Evolutionary conservation across 106 monocot genomes (phyloP), one percentile per base, ranked within the genome.

Genomic region (Apostasia shenzhenica): DNA sequence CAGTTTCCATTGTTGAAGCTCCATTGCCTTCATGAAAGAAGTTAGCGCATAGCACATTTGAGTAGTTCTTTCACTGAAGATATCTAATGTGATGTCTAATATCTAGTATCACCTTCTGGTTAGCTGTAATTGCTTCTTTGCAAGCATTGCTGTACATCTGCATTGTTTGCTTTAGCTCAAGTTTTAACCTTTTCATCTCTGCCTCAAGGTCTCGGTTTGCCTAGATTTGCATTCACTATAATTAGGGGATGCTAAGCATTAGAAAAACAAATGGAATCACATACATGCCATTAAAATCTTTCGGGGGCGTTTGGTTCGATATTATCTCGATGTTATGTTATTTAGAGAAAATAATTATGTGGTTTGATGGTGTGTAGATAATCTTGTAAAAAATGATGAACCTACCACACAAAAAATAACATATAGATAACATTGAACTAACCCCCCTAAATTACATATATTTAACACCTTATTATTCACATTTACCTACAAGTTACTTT

Each of bases 121-220:
- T 94, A 4, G 91, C 91, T 26, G 67, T 66, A 45, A 94, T 83
- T 41, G 94, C 94, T 78, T 94, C 88, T 59, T 83, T 91, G 87
- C 94, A 94, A 44, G 94, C 94, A 45, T 76, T 77, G 72, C 79
- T 85, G 67, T 94, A 94, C 94, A 94, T 88, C 48, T 88, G 81
- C 85, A 88, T 94, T 2, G 94, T 94, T 76, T 91, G 91, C 79
- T 88, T 88, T 51, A 94, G 81, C 76, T 94, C 94, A 5, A 85
- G 79, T 60, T 68, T 88, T 57, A 94, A 64, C 72, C 87, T 87
- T 62, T 74, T 85, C 91, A 91, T 81, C 45, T 94, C 94, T 7
- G 79, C 77, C 72, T 91, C 94, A 66, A 81, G 4, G 14, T 91
- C 85, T 72, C 80, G 67, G 57, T 83, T 73, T 14, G 53, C 46